Evolutionary conservation across 345 rosid species (phyloP).

Genomic region (Punica granatum): DNA sequence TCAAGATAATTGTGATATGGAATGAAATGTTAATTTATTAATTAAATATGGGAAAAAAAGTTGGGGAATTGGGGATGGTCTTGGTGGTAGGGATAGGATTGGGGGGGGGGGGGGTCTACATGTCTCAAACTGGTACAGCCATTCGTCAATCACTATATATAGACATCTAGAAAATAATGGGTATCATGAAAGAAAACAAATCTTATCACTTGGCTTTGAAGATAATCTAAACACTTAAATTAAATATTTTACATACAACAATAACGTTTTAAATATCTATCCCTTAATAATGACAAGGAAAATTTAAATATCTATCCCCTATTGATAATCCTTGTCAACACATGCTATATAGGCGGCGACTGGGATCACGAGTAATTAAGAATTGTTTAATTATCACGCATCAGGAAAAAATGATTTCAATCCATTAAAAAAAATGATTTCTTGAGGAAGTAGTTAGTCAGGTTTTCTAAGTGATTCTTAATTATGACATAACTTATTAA

Average conservation of each 20-base stretch:
- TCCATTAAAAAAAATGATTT: too few species aligned
- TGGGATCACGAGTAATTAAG: too few species aligned
- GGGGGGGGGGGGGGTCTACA: constrained; percentile 8
- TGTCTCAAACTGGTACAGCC: constrained; percentile 5
- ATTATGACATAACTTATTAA: too few species aligned
- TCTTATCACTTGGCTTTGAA: constrained; percentile 9
- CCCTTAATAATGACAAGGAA: constrained; percentile 2
- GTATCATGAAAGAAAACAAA: not conserved
- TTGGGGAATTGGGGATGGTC: not conserved
- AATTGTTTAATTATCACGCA: too few species aligned
- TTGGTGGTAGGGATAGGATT: not conserved
- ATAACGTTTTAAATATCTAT: too few species aligned
- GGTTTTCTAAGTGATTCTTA: too few species aligned
- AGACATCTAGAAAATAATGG: not conserved
- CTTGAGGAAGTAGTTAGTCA: too few species aligned
- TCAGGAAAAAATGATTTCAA: too few species aligned
- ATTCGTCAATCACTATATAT: constrained; percentile 13
- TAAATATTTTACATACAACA: too few species aligned
- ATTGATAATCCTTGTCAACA: too few species aligned
- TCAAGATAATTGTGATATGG: too few species aligned
- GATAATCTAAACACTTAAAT: not conserved
- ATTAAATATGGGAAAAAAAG: not conserved
- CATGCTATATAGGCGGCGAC: too few species aligned
- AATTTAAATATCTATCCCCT: not conserved
- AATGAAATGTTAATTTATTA: not conserved